These are phyloP conservation scores for Blastosporella zonata DNA, from an alignment of 1,284 basidiomycete species.

Conservation along the genomic window DNA sequence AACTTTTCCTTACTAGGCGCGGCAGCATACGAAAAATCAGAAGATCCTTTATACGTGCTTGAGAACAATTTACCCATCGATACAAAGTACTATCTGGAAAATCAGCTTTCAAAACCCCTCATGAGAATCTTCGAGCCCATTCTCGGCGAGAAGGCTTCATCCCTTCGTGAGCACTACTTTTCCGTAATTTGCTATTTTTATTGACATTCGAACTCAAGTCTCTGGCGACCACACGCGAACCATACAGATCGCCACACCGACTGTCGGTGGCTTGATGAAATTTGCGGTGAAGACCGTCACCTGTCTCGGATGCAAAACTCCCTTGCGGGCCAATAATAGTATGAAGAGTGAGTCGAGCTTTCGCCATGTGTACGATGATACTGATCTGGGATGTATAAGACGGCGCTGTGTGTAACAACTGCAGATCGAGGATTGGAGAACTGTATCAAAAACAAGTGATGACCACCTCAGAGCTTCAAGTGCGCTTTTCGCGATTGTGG, in stretches of 20 bases:
- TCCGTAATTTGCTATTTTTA: neutral
- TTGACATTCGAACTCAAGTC: slow-evolving; percentile 46
- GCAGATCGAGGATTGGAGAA: slow-evolving; percentile 78
- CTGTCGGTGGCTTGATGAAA: slow-evolving; percentile 93
- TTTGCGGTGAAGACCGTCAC: slow-evolving; percentile 93
- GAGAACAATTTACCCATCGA: slow-evolving; percentile 97
- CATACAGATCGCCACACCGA: slow-evolving; percentile 93
- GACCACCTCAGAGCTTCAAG: slow-evolving; percentile 75
- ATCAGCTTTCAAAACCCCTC: slow-evolving; percentile 92
- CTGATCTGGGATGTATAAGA: slow-evolving; percentile 43
- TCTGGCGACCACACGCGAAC: slow-evolving; percentile 91
- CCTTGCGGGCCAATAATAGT: slow-evolving; percentile 70
- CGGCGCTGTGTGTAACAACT: slow-evolving; percentile 92
- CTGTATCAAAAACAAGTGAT: slow-evolving; percentile 88
- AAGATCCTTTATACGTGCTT: slow-evolving; percentile 93
- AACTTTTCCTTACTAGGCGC: slow-evolving; percentile 54
- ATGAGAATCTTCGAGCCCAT: slow-evolving; percentile 98
- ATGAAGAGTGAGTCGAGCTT: slow-evolving; percentile 49
- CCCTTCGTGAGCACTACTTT: slow-evolving; percentile 59
- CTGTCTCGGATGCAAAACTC: slow-evolving; percentile 91
- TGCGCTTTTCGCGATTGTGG: slow-evolving; percentile 91
- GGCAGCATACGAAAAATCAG: slow-evolving; percentile 97
- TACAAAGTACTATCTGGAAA: slow-evolving; percentile 95
- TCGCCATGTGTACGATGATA: neutral
- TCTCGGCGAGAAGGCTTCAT: slow-evolving; percentile 83